These are phyloP conservation scores for Sugiyamaella marilandica DNA, from an alignment of 805 yeast genomes.

Conservation along the genomic window DNA sequence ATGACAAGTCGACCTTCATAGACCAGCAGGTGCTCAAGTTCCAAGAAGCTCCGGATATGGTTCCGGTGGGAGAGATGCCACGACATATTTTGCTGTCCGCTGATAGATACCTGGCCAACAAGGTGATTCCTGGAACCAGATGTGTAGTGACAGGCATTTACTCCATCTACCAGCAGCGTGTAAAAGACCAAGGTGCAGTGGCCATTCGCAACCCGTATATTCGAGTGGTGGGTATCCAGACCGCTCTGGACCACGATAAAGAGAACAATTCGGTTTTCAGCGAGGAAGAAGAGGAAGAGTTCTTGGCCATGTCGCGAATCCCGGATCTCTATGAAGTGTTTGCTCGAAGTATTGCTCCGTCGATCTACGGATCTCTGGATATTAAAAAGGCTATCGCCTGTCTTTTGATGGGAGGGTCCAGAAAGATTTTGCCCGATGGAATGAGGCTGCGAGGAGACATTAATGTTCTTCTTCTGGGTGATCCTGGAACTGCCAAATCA, in stretches of 20 bases:
- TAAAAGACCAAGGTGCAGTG: conserved; percentile 51
- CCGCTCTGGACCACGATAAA: conserved; percentile 70
- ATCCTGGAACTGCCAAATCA: conserved; percentile 98
- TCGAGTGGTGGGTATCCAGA: conserved; percentile 77
- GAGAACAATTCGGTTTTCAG: conserved; percentile 61
- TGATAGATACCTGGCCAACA: conserved; percentile 85
- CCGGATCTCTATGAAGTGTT: conserved; percentile 86
- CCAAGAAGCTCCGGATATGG: conserved; percentile 98
- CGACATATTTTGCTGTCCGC: conserved; percentile 83
- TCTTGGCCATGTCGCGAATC: conserved; percentile 69
- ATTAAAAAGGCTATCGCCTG: conserved; percentile 93
- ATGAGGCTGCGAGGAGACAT: conserved; percentile 97
- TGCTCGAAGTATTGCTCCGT: conserved; percentile 88
- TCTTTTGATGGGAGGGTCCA: conserved; percentile 88
- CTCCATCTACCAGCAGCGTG: conserved; percentile 73
- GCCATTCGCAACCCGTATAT: conserved; percentile 93
- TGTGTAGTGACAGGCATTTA: conserved; percentile 91
- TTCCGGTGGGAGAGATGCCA: conserved; percentile 99
- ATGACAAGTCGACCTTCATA: conserved; percentile 87
- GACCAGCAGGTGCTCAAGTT: conserved; percentile 92
- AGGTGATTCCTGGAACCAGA: conserved; percentile 90
- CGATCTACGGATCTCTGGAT: conserved; percentile 90
- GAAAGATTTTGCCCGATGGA: conserved; percentile 88
- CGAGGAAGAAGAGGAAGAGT: conserved; percentile 93
- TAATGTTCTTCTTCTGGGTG: conserved; percentile 88